These are phyloP conservation scores for Pythium oligandrum DNA, from an alignment of 352 stramenopile species.

Conservation along the genomic window DNA sequence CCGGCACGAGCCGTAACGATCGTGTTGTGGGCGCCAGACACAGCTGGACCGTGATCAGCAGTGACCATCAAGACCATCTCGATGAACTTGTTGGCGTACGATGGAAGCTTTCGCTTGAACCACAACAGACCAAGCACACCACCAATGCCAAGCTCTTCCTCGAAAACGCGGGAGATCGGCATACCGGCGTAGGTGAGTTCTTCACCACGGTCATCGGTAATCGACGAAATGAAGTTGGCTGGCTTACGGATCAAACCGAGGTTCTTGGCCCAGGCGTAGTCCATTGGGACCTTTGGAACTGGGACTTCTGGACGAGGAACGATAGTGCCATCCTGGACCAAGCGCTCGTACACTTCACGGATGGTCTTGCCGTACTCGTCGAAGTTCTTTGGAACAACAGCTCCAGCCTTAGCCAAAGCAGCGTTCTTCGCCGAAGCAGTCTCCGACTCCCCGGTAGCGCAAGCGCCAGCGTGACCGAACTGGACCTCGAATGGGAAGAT, in stretches of 20 bases:
- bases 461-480: constrained; percentile 95
- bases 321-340: constrained; percentile 77
- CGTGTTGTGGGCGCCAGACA: constrained; percentile 96
- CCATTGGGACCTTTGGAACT: constrained; percentile 94
- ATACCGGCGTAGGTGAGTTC: constrained; percentile 94
- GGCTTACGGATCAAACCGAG: constrained; percentile 95
- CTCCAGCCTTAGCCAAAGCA: constrained; percentile 85
- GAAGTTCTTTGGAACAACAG: constrained; percentile 92
- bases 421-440: constrained; percentile 93
- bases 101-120: constrained; percentile 91
- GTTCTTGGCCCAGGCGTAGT: constrained; percentile 96
- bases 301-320: constrained; percentile 86
- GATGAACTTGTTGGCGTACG: constrained; percentile 94
- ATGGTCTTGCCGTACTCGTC: constrained; percentile 94
- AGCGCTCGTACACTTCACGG: constrained; percentile 84
- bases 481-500: constrained; percentile 98
- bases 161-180: constrained; percentile 94
- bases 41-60: constrained; percentile 94
- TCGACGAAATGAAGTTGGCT: constrained; percentile 97
- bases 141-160: constrained; percentile 91
- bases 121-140: constrained; percentile 94
- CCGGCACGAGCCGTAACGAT: constrained; percentile 93
- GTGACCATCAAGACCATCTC: constrained; percentile 98
- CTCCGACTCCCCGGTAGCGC: constrained; percentile 90
- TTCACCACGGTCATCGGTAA: constrained; percentile 96